Base-by-base conservation (phyloP, 2,329 filamentous ascomycete species). In the Fonsecaea erecta region DNA sequence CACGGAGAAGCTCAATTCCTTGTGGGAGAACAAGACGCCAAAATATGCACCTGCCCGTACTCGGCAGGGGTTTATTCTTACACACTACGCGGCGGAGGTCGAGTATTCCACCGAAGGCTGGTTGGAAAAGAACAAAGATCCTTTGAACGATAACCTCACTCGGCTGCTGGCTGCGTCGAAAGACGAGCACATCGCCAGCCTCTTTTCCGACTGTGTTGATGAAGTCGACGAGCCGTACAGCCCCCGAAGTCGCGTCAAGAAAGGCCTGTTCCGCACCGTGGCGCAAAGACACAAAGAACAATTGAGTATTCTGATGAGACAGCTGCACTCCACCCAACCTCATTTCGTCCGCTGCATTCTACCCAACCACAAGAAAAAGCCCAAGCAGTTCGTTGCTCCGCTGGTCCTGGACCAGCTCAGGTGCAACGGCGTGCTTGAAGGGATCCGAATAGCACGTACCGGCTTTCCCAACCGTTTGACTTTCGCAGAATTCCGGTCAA, bases 51-150 rank as follows among this genome's bases (percentile, higher is more conserved):
- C 92, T 6, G 95, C 93, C 18, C 87, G 95, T 16, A 85, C 97
- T 14, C 91, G 88, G 0, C 92, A 97, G 74, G 96, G 95, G 14
- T 99, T 99, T 74, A 89, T 97, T 72, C 86, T 99, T 21, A 99
- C 95, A 0, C 95, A 99, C 75, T 99, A 99, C 74, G 95, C 95
- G 26, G 93, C 95, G 28, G 95, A 98, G 77, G 95, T 99, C 2
- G 96, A 99, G 77, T 99, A 99, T 76, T 93, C 90, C 0, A 99
- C 95, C 0, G 88, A 94, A 63, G 91, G 91, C 64, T 99, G 95
- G 95, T 81, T 99, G 35, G 94, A 98, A 77, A 99, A 98, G 84
- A 99, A 99, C 83, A 99, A 99, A 77, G 95, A 99, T 74, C 96
- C 95, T 1, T 79, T 99, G 52, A 98, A 98, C 73, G 96, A 99